Percentiles rank a stretch among this genome's conserved stretches.
Conservation (phyloP, 2,329 filamentous ascomycete genomes). For the Chalara sp. region DNA sequence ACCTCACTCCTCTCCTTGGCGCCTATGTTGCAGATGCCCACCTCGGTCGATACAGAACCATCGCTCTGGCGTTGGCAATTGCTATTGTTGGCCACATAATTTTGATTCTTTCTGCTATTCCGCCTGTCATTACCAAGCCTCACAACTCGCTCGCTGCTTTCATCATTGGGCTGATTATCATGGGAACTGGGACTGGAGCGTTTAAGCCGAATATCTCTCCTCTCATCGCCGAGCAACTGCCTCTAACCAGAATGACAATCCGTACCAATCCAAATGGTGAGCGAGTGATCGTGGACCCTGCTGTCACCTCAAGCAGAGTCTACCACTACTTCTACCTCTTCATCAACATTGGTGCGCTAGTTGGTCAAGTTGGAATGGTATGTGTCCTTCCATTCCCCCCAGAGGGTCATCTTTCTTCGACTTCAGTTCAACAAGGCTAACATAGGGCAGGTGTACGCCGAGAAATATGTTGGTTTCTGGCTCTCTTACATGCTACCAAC, state of each 20-base stretch:
- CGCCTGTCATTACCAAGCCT: conserved; percentile 45
- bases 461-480: conserved; percentile 74
- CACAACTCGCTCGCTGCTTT: conserved; percentile 53
- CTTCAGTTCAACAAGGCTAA: too few relatives aligned
- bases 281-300: conserved; percentile 54
- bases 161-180: conserved; percentile 54
- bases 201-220: conserved; percentile 68
- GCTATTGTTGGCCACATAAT: conserved; percentile 59
- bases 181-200: conserved; percentile 61
- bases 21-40: conserved; percentile 57
- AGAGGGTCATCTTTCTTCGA: too few relatives aligned
- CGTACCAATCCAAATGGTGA: conserved; percentile 44
- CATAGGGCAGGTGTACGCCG: conserved; percentile 43
- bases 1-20: conserved; percentile 42
- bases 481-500: conserved; percentile 64
- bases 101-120: conserved; percentile 56
- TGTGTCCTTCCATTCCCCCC: too few relatives aligned
- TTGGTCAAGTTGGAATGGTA: conserved; percentile 59
- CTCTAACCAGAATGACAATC: conserved; percentile 43
- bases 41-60: conserved; percentile 61
- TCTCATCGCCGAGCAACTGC: conserved; percentile 55
- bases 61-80: conserved; percentile 35
- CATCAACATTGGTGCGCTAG: conserved; percentile 57
- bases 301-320: conserved; percentile 50
- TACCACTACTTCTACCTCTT: conserved; percentile 67